Percentiles rank a stretch among this genome's conserved stretches.
These are phyloP conservation scores for Poterioochromonas sp. DNA, from an alignment of 352 stramenopile species.

Conservation along the genomic window DNA sequence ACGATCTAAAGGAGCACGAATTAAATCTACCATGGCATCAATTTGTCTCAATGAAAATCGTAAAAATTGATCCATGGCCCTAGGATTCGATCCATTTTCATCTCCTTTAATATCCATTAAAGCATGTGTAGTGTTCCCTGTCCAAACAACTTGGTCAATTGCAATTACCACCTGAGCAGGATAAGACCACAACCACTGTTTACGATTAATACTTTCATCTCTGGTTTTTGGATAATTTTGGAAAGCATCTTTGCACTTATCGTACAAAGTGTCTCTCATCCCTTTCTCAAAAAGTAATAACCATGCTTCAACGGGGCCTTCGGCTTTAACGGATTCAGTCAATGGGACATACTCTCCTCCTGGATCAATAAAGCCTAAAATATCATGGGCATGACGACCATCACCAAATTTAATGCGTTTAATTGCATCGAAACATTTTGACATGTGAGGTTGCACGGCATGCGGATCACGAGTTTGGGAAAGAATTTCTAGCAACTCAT, in stretches of 20 bases:
- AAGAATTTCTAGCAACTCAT: slow-evolving; percentile 77
- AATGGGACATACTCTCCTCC: slow-evolving; percentile 67
- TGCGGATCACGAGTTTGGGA: slow-evolving; percentile 73
- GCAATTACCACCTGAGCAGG: slow-evolving; percentile 79
- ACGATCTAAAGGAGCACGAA: slow-evolving; percentile 66
- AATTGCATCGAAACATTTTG: slow-evolving; percentile 82
- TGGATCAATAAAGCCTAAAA: slow-evolving; percentile 41
- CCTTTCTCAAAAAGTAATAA: slow-evolving; percentile 55
- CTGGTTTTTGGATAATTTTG: slow-evolving; percentile 62
- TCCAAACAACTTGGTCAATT: slow-evolving; percentile 82
- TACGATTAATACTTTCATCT: slow-evolving; percentile 70
- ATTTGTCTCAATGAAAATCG: slow-evolving; percentile 79
- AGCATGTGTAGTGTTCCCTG: slow-evolving; percentile 58
- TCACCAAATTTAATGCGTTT: slow-evolving; percentile 74
- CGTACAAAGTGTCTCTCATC: slow-evolving; percentile 58
- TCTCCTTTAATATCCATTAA: slow-evolving; percentile 62
- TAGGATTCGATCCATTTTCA: slow-evolving; percentile 44
- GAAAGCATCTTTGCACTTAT: slow-evolving; percentile 66
- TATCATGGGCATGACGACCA: slow-evolving; percentile 41
- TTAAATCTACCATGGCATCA: slow-evolving; percentile 78
- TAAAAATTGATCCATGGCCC: slow-evolving; percentile 67
- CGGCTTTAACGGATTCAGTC: slow-evolving; percentile 57
- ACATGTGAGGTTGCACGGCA: slow-evolving; percentile 73
- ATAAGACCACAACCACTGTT: slow-evolving; percentile 70
- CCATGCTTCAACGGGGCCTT: slow-evolving; percentile 72